A percentile compares a stretch with the other conserved stretches of the same genome.
These are phyloP conservation scores for Quercus suber DNA, from an alignment of 306 rosid genomes.

Conservation along the genomic window DNA sequence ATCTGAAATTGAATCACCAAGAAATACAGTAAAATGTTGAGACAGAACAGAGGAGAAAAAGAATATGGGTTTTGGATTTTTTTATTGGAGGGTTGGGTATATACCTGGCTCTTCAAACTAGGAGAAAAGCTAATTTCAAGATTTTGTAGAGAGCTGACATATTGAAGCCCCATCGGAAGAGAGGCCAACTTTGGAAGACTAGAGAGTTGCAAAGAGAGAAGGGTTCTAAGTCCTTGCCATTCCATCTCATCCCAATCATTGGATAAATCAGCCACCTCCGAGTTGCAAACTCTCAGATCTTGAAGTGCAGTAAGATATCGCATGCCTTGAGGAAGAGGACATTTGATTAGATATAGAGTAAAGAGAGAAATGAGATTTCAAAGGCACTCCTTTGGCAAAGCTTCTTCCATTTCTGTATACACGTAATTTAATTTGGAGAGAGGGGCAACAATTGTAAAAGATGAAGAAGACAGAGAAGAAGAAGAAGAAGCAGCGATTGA, in stretches of 20 bases:
- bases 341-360: fast-evolving
- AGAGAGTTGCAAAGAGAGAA: fast-evolving
- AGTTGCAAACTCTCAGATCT: fast-evolving
- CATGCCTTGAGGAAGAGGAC: neutral
- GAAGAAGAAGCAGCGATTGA: too few species aligned
- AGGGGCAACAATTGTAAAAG: too few species aligned
- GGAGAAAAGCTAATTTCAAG: neutral
- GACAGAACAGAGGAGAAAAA: too few species aligned
- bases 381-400: neutral
- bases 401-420: fast-evolving
- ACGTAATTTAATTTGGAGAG: neutral
- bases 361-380: neutral
- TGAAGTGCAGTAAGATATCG: neutral
- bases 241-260: neutral
- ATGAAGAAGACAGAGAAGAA: too few species aligned
- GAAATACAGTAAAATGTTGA: too few species aligned
- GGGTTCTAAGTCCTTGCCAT: neutral
- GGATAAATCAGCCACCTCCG: neutral
- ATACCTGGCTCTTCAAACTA: neutral
- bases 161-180: neutral
- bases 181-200: neutral
- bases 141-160: neutral
- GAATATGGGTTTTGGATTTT: too few species aligned
- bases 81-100: too few species aligned
- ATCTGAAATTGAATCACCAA: too few species aligned